Percentiles rank a stretch among this genome's conserved stretches.
phyloP scores from a whole-genome alignment of 2,329 filamentous ascomycete species.

The Fusarium verrucosum region DNA sequence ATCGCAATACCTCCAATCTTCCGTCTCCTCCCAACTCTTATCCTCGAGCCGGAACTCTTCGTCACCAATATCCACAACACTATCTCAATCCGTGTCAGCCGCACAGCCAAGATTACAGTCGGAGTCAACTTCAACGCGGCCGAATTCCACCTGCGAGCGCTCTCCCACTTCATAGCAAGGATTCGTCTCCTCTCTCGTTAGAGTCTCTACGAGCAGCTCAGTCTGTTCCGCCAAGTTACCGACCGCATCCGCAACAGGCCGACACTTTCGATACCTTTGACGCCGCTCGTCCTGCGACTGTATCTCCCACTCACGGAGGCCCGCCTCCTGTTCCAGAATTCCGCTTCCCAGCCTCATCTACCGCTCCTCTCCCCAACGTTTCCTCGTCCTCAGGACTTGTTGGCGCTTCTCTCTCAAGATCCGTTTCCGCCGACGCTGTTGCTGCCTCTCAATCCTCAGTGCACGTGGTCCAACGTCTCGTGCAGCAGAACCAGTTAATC shows the following conservation, averaged over 20 bases:
- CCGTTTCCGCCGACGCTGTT: constrained; percentile 46
- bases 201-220: constrained; percentile 41
- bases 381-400: constrained; percentile 32
- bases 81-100: constrained; percentile 32
- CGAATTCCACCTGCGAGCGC: constrained; percentile 40
- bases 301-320: constrained; percentile 32
- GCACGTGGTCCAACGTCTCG: constrained; percentile 53
- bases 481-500: constrained; percentile 55
- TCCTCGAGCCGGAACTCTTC: constrained; percentile 34
- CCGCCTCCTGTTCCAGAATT: constrained; percentile 24
- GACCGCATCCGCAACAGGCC: constrained; percentile 26
- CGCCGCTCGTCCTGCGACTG: constrained; percentile 15
- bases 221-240: constrained; percentile 22
- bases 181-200: constrained; percentile 38
- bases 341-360: constrained; percentile 34
- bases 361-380: constrained; percentile 35
- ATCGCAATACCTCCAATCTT: constrained; percentile 24
- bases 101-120: constrained; percentile 30
- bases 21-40: constrained; percentile 33
- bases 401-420: constrained; percentile 42
- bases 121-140: constrained; percentile 29
- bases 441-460: constrained; percentile 46
- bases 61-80: constrained; percentile 38
- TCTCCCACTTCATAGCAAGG: constrained; percentile 27
- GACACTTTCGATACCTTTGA: constrained; percentile 26